Conservation (phyloP, 225 moss, liverwort and hornwort species). For the Neckera pumila region DNA sequence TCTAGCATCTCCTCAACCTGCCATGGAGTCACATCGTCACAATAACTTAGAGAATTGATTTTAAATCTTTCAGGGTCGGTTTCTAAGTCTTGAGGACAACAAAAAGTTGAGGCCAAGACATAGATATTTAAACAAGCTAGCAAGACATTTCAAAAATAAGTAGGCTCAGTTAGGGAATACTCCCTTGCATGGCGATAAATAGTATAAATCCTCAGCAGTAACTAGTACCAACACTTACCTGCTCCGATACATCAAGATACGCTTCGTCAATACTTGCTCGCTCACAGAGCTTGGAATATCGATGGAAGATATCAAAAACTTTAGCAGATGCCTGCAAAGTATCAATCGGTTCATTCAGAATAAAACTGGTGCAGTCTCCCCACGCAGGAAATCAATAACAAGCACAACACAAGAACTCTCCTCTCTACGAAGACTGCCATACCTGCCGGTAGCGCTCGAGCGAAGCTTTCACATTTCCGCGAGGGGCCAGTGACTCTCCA, state of each 20-base stretch:
- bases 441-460: slow-evolving; percentile 96
- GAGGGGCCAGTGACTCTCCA: slow-evolving; percentile 38
- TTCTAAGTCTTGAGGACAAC: background rate
- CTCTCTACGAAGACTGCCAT: background rate
- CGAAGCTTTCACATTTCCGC: slow-evolving; percentile 71
- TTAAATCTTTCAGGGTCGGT: too few relatives aligned
- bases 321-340: slow-evolving; percentile 76
- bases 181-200: background rate
- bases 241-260: slow-evolving; percentile 80
- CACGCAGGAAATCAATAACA: background rate
- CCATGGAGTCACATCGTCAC: background rate
- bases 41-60: background rate
- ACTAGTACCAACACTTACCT: slow-evolving; percentile 22
- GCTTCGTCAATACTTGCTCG: slow-evolving; percentile 98
- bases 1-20: slow-evolving; percentile 87
- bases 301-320: slow-evolving; percentile 72
- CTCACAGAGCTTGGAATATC: slow-evolving; percentile 79
- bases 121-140: background rate
- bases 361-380: background rate
- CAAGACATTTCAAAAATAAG: background rate
- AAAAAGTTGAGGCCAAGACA: background rate
- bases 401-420: background rate
- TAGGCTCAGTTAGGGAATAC: background rate
- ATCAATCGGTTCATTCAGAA: background rate
- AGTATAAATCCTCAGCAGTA: background rate